phyloP scores from a whole-genome alignment of 768 basidiomycete species.

The Suillus hirtellus region DNA sequence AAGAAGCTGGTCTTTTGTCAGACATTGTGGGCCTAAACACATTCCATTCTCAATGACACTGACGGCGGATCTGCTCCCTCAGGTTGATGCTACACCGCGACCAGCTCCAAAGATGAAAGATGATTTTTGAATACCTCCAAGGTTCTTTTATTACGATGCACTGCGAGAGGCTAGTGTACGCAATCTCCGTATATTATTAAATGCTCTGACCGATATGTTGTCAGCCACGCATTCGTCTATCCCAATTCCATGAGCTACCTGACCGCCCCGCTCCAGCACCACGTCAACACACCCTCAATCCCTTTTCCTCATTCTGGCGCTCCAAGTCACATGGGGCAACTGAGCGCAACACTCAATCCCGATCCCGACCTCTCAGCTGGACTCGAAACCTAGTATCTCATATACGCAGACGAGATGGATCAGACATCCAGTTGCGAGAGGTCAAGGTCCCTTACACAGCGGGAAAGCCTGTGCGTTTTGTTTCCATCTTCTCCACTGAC shows the following conservation, averaged over 20 bases:
- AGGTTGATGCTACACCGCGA: background rate
- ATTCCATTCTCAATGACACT: background rate
- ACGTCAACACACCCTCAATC: background rate
- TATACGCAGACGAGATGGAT: too few relatives aligned
- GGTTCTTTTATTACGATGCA: background rate
- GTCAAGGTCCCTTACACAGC: too few relatives aligned
- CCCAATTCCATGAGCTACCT: background rate
- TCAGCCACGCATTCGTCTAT: background rate
- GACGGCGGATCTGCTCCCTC: background rate
- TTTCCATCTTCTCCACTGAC: too few relatives aligned
- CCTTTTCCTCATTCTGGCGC: background rate
- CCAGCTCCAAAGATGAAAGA: background rate
- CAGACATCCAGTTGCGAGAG: too few relatives aligned
- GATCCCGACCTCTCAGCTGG: too few relatives aligned
- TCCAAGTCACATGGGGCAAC: background rate
- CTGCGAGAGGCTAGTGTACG: background rate
- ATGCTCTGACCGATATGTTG: background rate
- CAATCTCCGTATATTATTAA: background rate
- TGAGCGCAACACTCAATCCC: background rate
- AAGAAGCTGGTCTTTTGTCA: background rate
- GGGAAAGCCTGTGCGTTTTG: too few relatives aligned
- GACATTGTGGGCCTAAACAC: background rate
- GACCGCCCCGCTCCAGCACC: too few relatives aligned
- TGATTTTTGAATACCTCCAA: background rate
- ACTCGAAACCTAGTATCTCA: too few relatives aligned